phyloP scores from a whole-genome alignment of 129 eudicot genomes.

The Artemisia tridentata region DNA sequence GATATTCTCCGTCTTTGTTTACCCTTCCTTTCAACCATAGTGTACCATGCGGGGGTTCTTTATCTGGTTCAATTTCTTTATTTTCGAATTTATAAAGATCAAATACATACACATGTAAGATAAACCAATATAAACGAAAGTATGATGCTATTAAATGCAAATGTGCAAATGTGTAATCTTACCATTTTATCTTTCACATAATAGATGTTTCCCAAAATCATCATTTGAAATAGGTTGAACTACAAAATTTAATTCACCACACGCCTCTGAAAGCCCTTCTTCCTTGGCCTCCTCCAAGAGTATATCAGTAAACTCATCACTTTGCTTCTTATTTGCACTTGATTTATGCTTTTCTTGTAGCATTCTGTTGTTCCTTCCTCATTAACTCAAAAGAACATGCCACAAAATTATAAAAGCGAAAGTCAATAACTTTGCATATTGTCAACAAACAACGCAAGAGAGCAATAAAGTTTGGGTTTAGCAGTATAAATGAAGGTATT shows the following conservation, averaged over 20 bases:
- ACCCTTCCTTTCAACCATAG: no score
- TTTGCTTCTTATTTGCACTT: slow-evolving; percentile 45
- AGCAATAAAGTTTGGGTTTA: slow-evolving; percentile 5
- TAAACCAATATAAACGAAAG: no score
- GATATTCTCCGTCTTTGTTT: no score
- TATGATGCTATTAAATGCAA: no score
- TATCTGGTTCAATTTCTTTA: no score
- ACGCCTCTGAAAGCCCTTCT: slow-evolving; percentile 31
- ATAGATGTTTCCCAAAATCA: slow-evolving; percentile 52
- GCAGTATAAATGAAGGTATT: neutral
- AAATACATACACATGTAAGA: no score
- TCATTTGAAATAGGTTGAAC: slow-evolving; percentile 35
- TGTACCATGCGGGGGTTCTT: no score
- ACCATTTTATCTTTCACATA: no score
- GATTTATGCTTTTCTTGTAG: slow-evolving; percentile 83
- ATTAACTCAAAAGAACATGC: slow-evolving; percentile 87
- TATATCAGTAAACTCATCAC: slow-evolving; percentile 40
- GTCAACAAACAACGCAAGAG: slow-evolving; percentile 11
- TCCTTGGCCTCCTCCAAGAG: slow-evolving; percentile 54
- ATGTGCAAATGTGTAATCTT: no score
- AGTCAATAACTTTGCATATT: slow-evolving; percentile 19
- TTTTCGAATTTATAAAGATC: no score
- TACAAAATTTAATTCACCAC: slow-evolving; percentile 37
- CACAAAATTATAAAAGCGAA: slow-evolving; percentile 1
- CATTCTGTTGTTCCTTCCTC: slow-evolving; percentile 94